Evolutionary conservation across 179 eudicot species (phyloP), one percentile per base, ranked within the genome.

Genomic region (Spergularia azorica): DNA sequence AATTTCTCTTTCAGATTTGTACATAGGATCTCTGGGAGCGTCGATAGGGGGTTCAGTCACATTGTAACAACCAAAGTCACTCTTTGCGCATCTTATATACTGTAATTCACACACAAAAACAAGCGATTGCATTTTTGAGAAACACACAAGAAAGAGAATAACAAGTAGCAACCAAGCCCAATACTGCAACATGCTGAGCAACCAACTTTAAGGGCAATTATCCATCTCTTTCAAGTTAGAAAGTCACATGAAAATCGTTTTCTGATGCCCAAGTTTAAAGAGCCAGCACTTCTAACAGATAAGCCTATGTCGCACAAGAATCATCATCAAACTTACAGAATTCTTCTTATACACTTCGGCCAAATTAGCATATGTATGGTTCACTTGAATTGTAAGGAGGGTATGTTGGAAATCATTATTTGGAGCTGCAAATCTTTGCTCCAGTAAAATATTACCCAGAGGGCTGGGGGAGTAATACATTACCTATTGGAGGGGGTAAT

Each of bases 1-100:
- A 13, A 95, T 78, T 83, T 95, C 96, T 79, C 87, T 87, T 77
- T 93, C 96, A 38, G 98, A 85, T 81, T 94, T 95, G 76, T 94
- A 95, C 86, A 94, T 73, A 21, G 99, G 99, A 84, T 95, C 99
- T 81, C 98, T 85, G 77, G 94, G 97, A 60, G 97, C 98, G 79
- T 95, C 99, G 81, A 95, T 89, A 54, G 98, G 99, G 63, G 98
- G 99, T 77, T 93, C 99, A 21, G 97, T 94, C 63, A 89, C 90
- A 81, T 94, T 89, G 85, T 94, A 90, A 76, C 94, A 81, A 64
- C 99, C 99, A 84, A 85, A 96, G 83, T 96, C 99, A 83, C 92
- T 91, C 87, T 77, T 89, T 67, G 98, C 94, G 81, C 98, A 96
- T 76, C 99, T 82, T 73, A 96, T 96, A 79, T 94, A 94, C 99